A percentile compares a stretch with the other conserved stretches of the same genome.
phyloP scores from a whole-genome alignment of 2,329 filamentous ascomycete genomes.

The Diplodia scrobiculata region DNA sequence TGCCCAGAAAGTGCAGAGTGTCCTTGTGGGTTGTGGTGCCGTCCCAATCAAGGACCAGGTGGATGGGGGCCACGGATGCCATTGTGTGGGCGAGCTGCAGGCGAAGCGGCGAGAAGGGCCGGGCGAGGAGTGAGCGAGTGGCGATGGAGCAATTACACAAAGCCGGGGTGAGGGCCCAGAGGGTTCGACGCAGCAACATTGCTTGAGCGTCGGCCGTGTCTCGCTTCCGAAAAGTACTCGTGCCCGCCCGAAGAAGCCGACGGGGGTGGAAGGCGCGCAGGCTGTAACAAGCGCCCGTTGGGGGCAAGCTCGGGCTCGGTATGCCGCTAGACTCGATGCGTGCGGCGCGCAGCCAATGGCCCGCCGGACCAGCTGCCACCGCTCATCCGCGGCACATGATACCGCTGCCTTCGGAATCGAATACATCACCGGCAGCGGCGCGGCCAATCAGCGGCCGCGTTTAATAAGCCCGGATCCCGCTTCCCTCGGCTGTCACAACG shows the following conservation, averaged over 20 bases:
- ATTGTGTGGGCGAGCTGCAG: conserved; percentile 7
- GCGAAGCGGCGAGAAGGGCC: conserved; percentile 1
- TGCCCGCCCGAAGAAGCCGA: conserved; percentile 3
- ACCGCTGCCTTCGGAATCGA: conserved; percentile 14
- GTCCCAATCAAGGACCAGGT: conserved; percentile 53
- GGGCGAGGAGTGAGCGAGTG: neutral
- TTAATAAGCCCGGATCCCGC: conserved; percentile 20
- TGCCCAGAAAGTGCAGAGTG: conserved; percentile 49
- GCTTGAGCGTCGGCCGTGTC: conserved; percentile 6
- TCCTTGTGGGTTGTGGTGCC: conserved; percentile 52
- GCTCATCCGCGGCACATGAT: neutral
- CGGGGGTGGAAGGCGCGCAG: neutral
- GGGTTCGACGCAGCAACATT: conserved; percentile 4
- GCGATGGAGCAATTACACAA: neutral
- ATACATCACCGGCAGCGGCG: neutral
- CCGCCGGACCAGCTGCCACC: neutral
- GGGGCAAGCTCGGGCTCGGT: neutral
- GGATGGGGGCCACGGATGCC: conserved; percentile 33
- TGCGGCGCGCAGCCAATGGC: neutral
- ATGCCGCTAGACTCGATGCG: neutral
- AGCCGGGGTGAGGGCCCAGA: neutral
- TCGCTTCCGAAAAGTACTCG: conserved; percentile 29
- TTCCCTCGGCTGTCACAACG: conserved; percentile 19
- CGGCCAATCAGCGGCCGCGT: conserved; percentile 16
- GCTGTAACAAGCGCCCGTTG: neutral